Conservation (phyloP, 2,329 filamentous ascomycete genomes). For the Botrytis elliptica region DNA sequence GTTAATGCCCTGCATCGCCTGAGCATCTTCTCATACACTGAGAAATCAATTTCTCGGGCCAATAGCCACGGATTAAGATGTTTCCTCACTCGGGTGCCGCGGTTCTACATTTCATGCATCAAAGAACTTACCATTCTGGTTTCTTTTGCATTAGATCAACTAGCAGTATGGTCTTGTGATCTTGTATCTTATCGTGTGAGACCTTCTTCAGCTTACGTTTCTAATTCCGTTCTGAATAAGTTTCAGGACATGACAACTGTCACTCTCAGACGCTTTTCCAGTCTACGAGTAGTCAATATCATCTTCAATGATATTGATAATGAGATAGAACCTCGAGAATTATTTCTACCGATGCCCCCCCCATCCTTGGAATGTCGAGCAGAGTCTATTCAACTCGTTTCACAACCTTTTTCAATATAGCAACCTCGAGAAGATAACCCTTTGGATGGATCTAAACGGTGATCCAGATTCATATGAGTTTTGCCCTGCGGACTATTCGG, state of each 20-base stretch:
- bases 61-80: background rate
- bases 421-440: background rate
- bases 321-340: background rate
- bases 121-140: background rate
- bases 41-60: background rate
- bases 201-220: background rate
- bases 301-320: background rate
- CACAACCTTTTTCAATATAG: background rate
- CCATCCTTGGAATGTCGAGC: background rate
- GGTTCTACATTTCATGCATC: background rate
- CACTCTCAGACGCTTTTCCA: background rate
- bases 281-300: background rate
- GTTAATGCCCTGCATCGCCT: background rate
- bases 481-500: background rate
- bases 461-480: background rate
- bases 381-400: background rate
- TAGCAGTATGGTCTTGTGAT: too few species aligned
- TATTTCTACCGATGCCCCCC: rapidly evolving
- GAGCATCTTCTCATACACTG: background rate
- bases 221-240: background rate
- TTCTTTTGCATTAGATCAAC: background rate
- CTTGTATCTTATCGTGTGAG: too few species aligned
- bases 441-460: background rate
- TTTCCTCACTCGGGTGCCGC: background rate
- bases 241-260: background rate